Conservation (phyloP, 116 monocot species). For the Dioscorea cayenensis region DNA sequence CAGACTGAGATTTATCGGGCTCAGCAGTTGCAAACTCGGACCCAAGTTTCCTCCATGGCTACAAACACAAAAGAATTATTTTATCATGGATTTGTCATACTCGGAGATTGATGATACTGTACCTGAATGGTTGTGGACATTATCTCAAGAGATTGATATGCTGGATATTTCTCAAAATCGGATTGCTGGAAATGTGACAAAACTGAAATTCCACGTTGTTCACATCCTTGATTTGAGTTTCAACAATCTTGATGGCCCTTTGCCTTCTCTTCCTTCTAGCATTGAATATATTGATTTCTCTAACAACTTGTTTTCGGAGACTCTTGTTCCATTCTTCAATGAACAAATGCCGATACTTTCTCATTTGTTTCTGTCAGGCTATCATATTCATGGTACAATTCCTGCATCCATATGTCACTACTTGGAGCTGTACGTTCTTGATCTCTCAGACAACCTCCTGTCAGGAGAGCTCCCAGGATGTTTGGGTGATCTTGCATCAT, state of each 20-base stretch:
- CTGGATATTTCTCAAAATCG: neutral
- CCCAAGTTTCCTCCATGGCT: neutral
- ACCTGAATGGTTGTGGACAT: neutral
- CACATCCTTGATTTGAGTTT: neutral
- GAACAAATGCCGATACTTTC: neutral
- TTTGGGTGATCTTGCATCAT: slow-evolving; percentile 16
- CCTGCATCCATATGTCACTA: slow-evolving; percentile 18
- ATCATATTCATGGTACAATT: slow-evolving; percentile 10
- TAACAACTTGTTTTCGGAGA: neutral
- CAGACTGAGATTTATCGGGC: neutral
- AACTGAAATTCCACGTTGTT: neutral
- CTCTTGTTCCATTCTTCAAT: neutral
- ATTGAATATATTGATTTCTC: neutral
- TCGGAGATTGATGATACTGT: neutral
- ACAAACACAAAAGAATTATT: neutral
- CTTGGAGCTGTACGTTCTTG: neutral
- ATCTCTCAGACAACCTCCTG: slow-evolving; percentile 16
- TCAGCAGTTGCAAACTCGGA: neutral
- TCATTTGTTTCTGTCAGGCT: neutral
- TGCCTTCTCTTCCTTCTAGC: neutral
- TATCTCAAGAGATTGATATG: neutral
- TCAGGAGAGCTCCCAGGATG: slow-evolving; percentile 10
- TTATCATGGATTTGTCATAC: neutral
- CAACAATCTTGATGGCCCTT: neutral
- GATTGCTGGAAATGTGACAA: neutral